Base-by-base conservation (phyloP, 2,329 filamentous ascomycete genomes). In the Berkeleyomyces rouxiae region DNA sequence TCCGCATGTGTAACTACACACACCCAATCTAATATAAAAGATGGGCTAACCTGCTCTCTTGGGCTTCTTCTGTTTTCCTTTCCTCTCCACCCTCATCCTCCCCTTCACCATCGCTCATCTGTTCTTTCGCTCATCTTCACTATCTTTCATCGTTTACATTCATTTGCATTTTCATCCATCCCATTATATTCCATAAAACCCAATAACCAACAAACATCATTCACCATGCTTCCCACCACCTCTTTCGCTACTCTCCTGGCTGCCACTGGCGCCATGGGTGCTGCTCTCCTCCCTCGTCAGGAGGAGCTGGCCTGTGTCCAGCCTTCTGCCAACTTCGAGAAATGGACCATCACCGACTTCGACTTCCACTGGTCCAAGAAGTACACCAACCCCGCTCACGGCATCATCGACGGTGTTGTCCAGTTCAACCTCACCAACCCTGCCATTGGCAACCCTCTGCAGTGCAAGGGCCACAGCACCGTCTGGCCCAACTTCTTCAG, bases 351-450 rank as follows among this genome's bases (percentile, higher is more conserved):
- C 53, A 66, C 71, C 53, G 68, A 71, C 68, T 78, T 82, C 64
- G 73, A 76, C 69, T 81, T 73, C 72, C 74, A 77, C 69, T 74
- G 74, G n/a, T 73, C 71, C 7, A 78, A 76, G 69, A 70, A 72
- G 68, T 80, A 79, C 72, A 73, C 72, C n/a, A 80, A 77, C 1
- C 78, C 79, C 0, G 72, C 78, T 3, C 79, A 81, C 70, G 77
- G 80, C 66, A 77, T 76, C 68, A 74, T 74, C 1, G 73, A 70
- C 70, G 79, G 78, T 58, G 72, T 73, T 64, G 74, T 77, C 65
- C 72, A 71, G 68, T 81, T 81, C 71, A 77, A 75, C 65, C 71
- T 81, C 13, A 67, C 70, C 61, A 80, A 79, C 73, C 71, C 74
- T 10, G 76, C 72, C 40, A 67, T 78, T 43, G 66, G 70, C 46